Percentiles rank a stretch among this genome's conserved stretches.
These are phyloP conservation scores for Gossypium aridum DNA, from an alignment of 441 rosid genomes.

Conservation along the genomic window DNA sequence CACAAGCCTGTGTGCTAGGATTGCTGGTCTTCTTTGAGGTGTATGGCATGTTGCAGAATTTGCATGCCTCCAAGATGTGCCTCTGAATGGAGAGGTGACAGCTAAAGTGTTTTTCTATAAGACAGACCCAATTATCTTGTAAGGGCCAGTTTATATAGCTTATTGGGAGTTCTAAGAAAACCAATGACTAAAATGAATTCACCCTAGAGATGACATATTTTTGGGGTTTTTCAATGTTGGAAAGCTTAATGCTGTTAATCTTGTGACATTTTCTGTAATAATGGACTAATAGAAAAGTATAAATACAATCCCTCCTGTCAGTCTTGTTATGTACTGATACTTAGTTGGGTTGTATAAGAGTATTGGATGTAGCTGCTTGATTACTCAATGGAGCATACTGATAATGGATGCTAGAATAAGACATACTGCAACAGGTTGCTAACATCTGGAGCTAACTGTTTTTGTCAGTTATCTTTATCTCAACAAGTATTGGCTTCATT, in stretches of 20 bases:
- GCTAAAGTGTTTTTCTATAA: background rate
- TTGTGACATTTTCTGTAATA: background rate
- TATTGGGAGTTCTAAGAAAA: background rate
- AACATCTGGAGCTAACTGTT: constrained; percentile 1
- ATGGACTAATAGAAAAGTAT: background rate
- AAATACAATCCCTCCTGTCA: background rate
- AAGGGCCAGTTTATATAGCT: background rate
- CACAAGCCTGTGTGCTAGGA: background rate
- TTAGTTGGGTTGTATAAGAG: background rate
- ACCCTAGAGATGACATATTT: background rate
- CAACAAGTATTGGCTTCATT: background rate
- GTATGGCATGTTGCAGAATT: background rate
- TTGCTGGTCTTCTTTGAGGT: background rate
- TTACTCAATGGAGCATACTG: background rate
- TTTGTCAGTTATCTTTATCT: background rate
- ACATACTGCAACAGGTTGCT: background rate
- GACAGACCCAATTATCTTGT: background rate
- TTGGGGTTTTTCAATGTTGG: background rate
- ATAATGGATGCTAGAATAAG: background rate
- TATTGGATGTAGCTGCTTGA: background rate
- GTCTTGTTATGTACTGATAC: background rate
- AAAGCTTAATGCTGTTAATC: background rate
- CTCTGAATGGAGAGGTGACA: background rate
- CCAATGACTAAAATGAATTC: background rate
- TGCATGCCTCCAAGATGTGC: background rate